Evolutionary conservation across 192 early-diverging fungal genomes (phyloP), one percentile per base, ranked within the genome.

Genomic region (Lobulomyces angularis): DNA sequence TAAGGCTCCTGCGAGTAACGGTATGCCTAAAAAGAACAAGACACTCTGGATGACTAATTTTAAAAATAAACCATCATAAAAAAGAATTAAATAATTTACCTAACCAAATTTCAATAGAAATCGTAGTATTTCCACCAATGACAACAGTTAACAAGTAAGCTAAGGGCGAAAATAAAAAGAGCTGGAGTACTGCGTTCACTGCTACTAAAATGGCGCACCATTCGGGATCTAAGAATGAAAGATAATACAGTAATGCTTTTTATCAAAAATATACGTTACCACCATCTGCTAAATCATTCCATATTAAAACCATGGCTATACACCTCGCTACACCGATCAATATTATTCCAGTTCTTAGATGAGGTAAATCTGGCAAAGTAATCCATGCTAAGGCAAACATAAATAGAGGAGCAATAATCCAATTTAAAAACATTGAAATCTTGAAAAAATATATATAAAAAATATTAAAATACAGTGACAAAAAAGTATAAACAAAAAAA

Each of bases 221-320:
- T 20, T 81, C 70, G 6, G 55, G 12, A 35, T 84, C 75, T n/a
- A n/a, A n/a, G n/a, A n/a, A n/a, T n/a, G n/a, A n/a, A n/a, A n/a
- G n/a, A n/a, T n/a, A n/a, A n/a, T n/a, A n/a, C n/a, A n/a, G n/a
- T n/a, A n/a, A n/a, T n/a, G n/a, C n/a, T n/a, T n/a, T n/a, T n/a
- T n/a, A n/a, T n/a, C n/a, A n/a, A n/a, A n/a, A n/a, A n/a, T n/a
- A n/a, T n/a, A n/a, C n/a, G n/a, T n/a, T n/a, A n/a, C n/a, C n/a
- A 1, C 82, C 80, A 5, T 48, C 53, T 21, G 80, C 74, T 3
- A 84, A 62, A 22, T 77, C 48, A 49, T 79, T 79, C 80, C 82
- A 83, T 8, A 84, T 80, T 33, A 84, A 45, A 2, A 84, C 82
- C 80, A 84, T 83, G 26, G 82, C 82, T 50, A 81, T 83, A 57